Base-by-base conservation (phyloP, 768 basidiomycete species). In the Daedalea quercina region DNA sequence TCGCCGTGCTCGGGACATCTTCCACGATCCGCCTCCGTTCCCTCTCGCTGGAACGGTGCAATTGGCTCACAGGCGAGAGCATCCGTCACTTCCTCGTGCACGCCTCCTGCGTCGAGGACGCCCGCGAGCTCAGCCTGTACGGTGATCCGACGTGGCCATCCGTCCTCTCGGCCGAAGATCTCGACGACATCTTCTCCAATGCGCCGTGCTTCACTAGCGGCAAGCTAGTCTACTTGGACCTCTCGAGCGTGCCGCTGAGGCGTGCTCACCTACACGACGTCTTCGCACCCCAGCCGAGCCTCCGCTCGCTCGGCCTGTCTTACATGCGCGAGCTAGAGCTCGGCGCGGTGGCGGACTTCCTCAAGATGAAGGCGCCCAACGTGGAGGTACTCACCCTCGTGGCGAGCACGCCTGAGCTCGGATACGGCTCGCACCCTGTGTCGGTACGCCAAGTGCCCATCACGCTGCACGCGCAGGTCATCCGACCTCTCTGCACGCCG, bases 301-400 rank as follows among this genome's bases (percentile, higher is more conserved):
- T 99, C 24, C 84, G 94, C 51, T 93, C 92, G 19, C 75, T 98
- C 35, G 95, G 96, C 4, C 77, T 99, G 23, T 94, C 91, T 8
- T 84, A 92, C 67, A 90, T 96, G 53, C 81, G 88, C 4, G 64
- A 73, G 25, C 76, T 98, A 31, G 74, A 79, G 41, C 71, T 97
- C 24, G 72, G 73, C 20, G 77, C 73, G 4, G 74, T 98, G 51
- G 70, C 85, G 7, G 69, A 77, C 13, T 94, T 97, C 69, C 58
- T 98, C 46, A 68, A 72, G 53, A 69, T 65, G 22, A 87, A 85
- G 58, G 85, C 91, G 0, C 71, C 74, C 4, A 81, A 85, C 56
- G 82, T 94, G 50, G 96, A 98, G 73, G 76, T 97, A 12, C 75
- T 98, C 48, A 89, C 94, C 0, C 71, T 97, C 20, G 72, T 87